These are phyloP conservation scores for Sanguinoderma infundibulare DNA, from an alignment of 1,284 basidiomycete genomes.

Conservation along the genomic window DNA sequence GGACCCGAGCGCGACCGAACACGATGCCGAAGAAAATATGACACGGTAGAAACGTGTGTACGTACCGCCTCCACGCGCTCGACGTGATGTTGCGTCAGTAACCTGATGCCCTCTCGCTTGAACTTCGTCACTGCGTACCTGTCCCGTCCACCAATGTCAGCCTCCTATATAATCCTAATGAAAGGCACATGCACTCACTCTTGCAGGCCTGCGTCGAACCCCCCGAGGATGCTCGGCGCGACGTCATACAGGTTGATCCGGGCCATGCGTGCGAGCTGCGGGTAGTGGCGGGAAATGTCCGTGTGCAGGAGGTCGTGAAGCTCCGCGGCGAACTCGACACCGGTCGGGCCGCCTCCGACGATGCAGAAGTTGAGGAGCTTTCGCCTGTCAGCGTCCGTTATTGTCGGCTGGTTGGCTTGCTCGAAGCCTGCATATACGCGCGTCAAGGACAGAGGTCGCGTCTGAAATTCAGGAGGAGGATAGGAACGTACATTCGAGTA, in stretches of 20 bases:
- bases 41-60: background rate
- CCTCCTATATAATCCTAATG: slow-evolving; percentile 1
- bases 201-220: slow-evolving; percentile 74
- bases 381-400: slow-evolving; percentile 67
- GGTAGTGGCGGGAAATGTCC: slow-evolving; percentile 75
- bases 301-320: slow-evolving; percentile 82
- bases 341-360: slow-evolving; percentile 80
- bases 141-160: slow-evolving; percentile 14
- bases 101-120: slow-evolving; percentile 76
- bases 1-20: background rate
- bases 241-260: slow-evolving; percentile 84
- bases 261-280: slow-evolving; percentile 61
- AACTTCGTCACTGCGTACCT: slow-evolving; percentile 79
- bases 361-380: slow-evolving; percentile 81
- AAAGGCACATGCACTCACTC: slow-evolving; percentile 46
- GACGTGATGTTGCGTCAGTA: slow-evolving; percentile 81
- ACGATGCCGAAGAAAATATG: background rate
- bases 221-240: slow-evolving; percentile 80
- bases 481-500: slow-evolving; percentile 66
- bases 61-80: slow-evolving; percentile 72
- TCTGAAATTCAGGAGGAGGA: background rate
- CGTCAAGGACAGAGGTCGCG: background rate
- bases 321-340: slow-evolving; percentile 88
- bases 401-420: slow-evolving; percentile 73
- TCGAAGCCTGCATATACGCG: slow-evolving; percentile 62